These are phyloP conservation scores for Debaryomyces castellii DNA, from an alignment of 805 yeast genomes.

Conservation along the genomic window DNA sequence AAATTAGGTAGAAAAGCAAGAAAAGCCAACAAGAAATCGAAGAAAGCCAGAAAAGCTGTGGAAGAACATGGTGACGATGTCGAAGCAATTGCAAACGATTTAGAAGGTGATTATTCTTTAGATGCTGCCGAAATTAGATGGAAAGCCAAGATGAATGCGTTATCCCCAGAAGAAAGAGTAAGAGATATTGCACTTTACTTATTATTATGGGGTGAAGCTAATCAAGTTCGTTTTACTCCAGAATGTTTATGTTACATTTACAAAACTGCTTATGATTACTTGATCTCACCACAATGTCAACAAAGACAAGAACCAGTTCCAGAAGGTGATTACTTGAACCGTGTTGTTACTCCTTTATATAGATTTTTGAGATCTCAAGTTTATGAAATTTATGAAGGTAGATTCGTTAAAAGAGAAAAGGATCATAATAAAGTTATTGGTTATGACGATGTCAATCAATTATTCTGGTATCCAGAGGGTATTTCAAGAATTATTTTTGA, in stretches of 20 bases:
- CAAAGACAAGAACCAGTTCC: conserved; percentile 81
- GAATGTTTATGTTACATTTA: conserved; percentile 91
- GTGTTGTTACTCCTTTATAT: conserved; percentile 90
- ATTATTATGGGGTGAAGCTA: conserved; percentile 87
- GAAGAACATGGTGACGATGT: conserved; percentile 64
- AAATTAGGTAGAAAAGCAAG: conserved; percentile 76
- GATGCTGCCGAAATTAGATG: conserved; percentile 85
- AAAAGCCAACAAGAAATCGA: conserved; percentile 77
- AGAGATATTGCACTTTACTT: conserved; percentile 76
- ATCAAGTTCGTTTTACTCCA: conserved; percentile 89
- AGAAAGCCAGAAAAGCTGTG: conserved; percentile 69
- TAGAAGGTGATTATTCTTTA: conserved; percentile 81
- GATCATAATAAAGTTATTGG: conserved; percentile 83
- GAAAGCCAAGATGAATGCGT: conserved; percentile 75
- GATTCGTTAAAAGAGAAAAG: conserved; percentile 79
- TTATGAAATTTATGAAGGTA: conserved; percentile 77
- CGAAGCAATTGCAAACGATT: conserved; percentile 61
- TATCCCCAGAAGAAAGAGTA: conserved; percentile 75
- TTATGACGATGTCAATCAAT: conserved; percentile 97
- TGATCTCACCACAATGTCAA: conserved; percentile 86
- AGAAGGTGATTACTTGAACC: conserved; percentile 87
- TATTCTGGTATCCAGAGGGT: conserved; percentile 99
- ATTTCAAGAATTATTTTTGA: conserved; percentile 86
- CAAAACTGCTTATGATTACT: conserved; percentile 92
- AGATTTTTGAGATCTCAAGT: conserved; percentile 77